phyloP scores from a whole-genome alignment of 345 rosid species.

The Bruguiera gymnorhiza region DNA sequence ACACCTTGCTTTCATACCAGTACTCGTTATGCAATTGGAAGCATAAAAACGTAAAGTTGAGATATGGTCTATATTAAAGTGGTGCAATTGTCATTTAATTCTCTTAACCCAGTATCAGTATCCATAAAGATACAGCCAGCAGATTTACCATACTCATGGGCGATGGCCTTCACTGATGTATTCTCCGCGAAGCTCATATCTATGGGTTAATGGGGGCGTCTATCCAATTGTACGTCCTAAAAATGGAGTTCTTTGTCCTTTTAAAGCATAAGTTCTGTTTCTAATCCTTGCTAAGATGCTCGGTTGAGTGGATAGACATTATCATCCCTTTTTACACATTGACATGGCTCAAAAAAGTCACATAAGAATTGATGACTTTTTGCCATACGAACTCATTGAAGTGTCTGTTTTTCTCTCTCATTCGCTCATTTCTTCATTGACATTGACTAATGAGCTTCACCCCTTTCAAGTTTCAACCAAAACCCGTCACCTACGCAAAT shows the following conservation, averaged over 20 bases:
- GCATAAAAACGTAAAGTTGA: too few species aligned
- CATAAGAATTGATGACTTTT: not conserved
- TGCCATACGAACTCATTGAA: not conserved
- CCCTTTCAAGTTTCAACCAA: not conserved
- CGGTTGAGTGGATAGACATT: not conserved
- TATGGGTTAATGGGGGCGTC: conserved; percentile 7
- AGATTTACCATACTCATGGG: not conserved
- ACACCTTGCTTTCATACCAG: too few species aligned
- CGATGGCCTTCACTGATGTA: not conserved
- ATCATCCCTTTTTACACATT: not conserved
- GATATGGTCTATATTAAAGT: too few species aligned
- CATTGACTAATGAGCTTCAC: not conserved
- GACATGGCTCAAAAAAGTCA: not conserved
- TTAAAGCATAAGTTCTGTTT: conserved; percentile 2
- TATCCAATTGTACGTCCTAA: not conserved
- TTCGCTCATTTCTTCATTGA: not conserved
- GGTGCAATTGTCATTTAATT: too few species aligned
- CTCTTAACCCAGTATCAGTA: too few species aligned
- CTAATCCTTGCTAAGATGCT: not conserved
- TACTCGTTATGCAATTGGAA: too few species aligned
- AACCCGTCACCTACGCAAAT: not conserved
- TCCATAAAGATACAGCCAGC: not conserved
- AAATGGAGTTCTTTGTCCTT: conserved; percentile 5
- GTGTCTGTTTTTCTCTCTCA: not conserved
- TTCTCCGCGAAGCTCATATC: not conserved